These are phyloP conservation scores for Lepiota subincarnata DNA, from an alignment of 768 basidiomycete species.

Conservation along the genomic window DNA sequence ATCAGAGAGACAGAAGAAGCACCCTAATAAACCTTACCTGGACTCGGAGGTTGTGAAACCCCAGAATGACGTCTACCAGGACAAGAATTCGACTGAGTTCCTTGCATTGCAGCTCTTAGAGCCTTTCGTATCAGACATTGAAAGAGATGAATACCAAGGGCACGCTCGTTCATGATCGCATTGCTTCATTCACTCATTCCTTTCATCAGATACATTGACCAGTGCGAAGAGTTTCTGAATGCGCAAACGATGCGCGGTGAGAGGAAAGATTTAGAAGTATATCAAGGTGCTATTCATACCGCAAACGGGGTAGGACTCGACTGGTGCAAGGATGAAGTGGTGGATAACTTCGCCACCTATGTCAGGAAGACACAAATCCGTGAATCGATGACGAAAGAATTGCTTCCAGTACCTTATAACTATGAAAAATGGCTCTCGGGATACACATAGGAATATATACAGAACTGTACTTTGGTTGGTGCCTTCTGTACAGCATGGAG, in stretches of 20 bases:
- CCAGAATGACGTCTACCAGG: slow-evolving; percentile 26
- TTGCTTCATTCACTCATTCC: background rate
- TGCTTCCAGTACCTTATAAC: slow-evolving; percentile 54
- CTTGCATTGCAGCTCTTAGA: slow-evolving; percentile 57
- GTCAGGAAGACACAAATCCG: slow-evolving; percentile 44
- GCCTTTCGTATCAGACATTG: slow-evolving; percentile 58
- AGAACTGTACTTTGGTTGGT: too few relatives aligned
- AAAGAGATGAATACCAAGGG: slow-evolving; percentile 73
- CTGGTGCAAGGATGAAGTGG: slow-evolving; percentile 35
- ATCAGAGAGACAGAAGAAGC: slow-evolving; percentile 33
- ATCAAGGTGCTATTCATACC: slow-evolving; percentile 48
- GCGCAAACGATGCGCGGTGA: slow-evolving; percentile 52
- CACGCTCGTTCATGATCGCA: slow-evolving; percentile 23
- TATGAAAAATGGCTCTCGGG: slow-evolving; percentile 40
- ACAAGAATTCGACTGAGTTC: slow-evolving; percentile 50
- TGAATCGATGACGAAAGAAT: slow-evolving; percentile 68
- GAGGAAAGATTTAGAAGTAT: slow-evolving; percentile 54
- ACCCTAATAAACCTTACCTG: slow-evolving; percentile 32
- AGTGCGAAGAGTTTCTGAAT: slow-evolving; percentile 62
- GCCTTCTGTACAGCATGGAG: too few relatives aligned
- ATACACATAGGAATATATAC: background rate
- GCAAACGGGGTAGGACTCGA: slow-evolving; percentile 35
- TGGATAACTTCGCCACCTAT: slow-evolving; percentile 43
- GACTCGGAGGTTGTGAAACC: slow-evolving; percentile 28
- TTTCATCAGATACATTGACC: slow-evolving; percentile 61